These are phyloP conservation scores for Sugiyamaella qingdaonensis DNA, from an alignment of 805 yeast species.

Conservation along the genomic window DNA sequence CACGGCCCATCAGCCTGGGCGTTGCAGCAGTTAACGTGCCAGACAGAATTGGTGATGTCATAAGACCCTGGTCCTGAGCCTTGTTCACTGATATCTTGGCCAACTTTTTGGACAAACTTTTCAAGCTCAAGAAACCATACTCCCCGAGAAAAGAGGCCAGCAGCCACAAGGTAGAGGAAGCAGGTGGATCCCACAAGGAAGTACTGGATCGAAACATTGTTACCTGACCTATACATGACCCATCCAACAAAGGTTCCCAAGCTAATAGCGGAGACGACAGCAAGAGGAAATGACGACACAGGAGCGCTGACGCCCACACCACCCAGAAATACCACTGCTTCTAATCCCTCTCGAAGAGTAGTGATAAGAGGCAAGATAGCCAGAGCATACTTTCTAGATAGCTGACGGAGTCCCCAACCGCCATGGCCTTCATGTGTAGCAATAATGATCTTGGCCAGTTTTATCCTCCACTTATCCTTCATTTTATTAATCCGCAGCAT, in stretches of 20 bases:
- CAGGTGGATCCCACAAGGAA: slow-evolving; percentile 74
- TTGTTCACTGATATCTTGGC: slow-evolving; percentile 79
- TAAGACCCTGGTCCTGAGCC: slow-evolving; percentile 95
- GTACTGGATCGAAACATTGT: slow-evolving; percentile 66
- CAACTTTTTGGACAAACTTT: slow-evolving; percentile 68
- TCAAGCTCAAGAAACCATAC: slow-evolving; percentile 88
- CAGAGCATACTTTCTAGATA: slow-evolving; percentile 54
- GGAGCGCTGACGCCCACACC: slow-evolving; percentile 81
- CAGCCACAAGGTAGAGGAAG: slow-evolving; percentile 76
- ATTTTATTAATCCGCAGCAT: slow-evolving; percentile 74
- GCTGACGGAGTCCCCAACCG: slow-evolving; percentile 16
- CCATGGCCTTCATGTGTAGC: slow-evolving; percentile 26
- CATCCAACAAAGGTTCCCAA: slow-evolving; percentile 63
- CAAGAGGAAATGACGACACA: slow-evolving; percentile 56
- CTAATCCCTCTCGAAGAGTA: slow-evolving; percentile 83
- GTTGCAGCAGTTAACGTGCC: slow-evolving; percentile 96
- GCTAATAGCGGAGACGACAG: slow-evolving; percentile 54
- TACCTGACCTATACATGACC: slow-evolving; percentile 71
- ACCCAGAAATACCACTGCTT: slow-evolving; percentile 87
- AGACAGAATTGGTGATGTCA: slow-evolving; percentile 69
- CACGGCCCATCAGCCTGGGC: slow-evolving; percentile 89
- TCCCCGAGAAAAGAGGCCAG: slow-evolving; percentile 82
- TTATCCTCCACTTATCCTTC: slow-evolving; percentile 75
- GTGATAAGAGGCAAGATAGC: slow-evolving; percentile 81
- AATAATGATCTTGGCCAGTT: slow-evolving; percentile 43